Percentiles rank a stretch among this genome's conserved stretches.
Conservation (phyloP, 225 moss, liverwort and hornwort genomes). For the Straminergon stramineum region DNA sequence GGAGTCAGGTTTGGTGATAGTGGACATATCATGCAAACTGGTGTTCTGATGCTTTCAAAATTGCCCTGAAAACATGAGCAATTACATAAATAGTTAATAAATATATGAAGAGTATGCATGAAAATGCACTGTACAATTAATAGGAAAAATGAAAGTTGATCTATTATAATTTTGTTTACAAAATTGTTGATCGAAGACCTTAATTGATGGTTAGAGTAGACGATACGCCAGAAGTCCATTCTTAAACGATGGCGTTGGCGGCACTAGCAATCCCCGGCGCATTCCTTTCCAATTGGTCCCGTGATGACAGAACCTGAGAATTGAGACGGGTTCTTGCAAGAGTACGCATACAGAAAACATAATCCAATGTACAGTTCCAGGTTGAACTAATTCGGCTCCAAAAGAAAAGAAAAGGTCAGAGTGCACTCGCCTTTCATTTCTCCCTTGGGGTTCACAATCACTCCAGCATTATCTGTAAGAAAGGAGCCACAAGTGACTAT, state of each 20-base stretch:
- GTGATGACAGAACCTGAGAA: conserved; percentile 42
- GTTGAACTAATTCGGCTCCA: background rate
- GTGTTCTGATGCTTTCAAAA: background rate
- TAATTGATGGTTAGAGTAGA: background rate
- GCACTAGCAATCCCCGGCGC: conserved; percentile 52
- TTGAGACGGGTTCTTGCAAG: background rate
- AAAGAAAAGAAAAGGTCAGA: background rate
- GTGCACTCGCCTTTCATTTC: background rate
- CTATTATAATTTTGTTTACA: background rate
- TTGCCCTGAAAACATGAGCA: background rate
- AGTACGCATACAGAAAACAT: background rate
- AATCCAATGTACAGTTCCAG: background rate
- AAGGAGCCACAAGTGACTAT: background rate
- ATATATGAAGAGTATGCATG: background rate
- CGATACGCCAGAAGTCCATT: background rate
- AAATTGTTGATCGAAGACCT: background rate
- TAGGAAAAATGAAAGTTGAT: background rate
- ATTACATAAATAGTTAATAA: background rate
- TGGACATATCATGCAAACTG: background rate
- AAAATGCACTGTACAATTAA: background rate
- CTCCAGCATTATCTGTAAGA: background rate
- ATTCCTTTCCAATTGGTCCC: conserved; percentile 44
- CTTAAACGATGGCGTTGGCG: conserved; percentile 41
- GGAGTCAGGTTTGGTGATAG: background rate
- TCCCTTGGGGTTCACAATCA: background rate